A percentile compares a stretch with the other conserved stretches of the same genome.
Conservation (phyloP, 2,329 filamentous ascomycete genomes). For the Orbilia javanica region DNA sequence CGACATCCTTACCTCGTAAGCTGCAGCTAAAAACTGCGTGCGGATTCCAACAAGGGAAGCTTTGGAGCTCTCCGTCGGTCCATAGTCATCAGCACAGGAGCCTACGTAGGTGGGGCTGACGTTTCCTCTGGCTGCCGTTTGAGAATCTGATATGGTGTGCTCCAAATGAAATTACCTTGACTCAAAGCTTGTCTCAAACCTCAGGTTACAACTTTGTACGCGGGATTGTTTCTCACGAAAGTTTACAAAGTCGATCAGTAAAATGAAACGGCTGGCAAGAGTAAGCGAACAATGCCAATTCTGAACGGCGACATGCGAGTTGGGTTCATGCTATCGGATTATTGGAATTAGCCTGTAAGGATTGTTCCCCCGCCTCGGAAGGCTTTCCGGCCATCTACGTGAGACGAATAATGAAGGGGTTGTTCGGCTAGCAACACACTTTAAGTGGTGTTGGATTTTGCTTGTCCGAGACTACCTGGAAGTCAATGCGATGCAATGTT, state of each 20-base stretch:
- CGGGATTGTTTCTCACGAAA: not conserved
- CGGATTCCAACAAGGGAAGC: conserved; percentile 8
- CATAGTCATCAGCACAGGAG: not conserved
- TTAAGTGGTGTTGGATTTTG: not conserved
- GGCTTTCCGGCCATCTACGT: not conserved
- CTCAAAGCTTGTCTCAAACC: not conserved
- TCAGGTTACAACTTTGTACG: not conserved
- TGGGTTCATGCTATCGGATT: not conserved
- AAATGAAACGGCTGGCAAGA: not conserved
- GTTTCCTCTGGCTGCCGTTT: no score
- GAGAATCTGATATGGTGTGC: not conserved
- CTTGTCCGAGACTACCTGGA: not conserved
- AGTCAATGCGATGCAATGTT: not conserved
- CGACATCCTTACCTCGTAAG: conserved; percentile 16
- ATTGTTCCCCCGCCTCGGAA: not conserved
- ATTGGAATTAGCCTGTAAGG: conserved; percentile 13
- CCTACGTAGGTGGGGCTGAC: not conserved
- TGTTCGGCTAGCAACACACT: not conserved
- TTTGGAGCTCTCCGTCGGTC: not conserved
- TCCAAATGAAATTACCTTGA: not conserved
- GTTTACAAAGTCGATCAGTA: conserved; percentile 7
- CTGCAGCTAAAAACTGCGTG: conserved; percentile 6
- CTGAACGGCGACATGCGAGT: conserved; percentile 17
- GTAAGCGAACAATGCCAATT: conserved; percentile 14
- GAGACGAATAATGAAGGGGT: not conserved